phyloP scores from a whole-genome alignment of 495 filamentous ascomycete species.

The Hamigera avellanea region DNA sequence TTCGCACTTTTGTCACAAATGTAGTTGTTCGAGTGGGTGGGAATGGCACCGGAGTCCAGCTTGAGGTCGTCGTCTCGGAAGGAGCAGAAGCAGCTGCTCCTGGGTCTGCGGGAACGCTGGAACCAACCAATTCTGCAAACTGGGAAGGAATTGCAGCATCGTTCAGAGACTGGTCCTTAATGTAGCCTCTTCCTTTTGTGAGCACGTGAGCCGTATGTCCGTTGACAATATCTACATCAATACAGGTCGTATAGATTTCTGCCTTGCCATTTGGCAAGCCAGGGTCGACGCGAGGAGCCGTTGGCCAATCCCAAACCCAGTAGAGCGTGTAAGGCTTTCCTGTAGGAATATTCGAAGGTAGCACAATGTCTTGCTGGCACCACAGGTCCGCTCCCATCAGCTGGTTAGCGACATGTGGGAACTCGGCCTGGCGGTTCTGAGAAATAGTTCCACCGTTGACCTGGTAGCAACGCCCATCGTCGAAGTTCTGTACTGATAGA shows the following conservation, averaged over 20 bases:
- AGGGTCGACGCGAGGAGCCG: constrained; percentile 31
- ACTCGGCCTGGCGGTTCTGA: constrained; percentile 36
- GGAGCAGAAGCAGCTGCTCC: not conserved
- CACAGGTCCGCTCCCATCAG: constrained; percentile 43
- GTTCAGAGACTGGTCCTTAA: constrained; percentile 23
- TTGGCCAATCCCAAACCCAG: constrained; percentile 92
- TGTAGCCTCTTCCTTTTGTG: constrained; percentile 8
- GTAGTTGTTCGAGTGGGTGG: not conserved
- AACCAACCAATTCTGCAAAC: constrained; percentile 13
- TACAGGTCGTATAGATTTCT: constrained; percentile 74
- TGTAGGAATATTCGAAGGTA: constrained; percentile 44
- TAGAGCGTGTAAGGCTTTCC: constrained; percentile 61
- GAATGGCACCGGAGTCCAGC: not conserved
- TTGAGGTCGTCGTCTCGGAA: not conserved
- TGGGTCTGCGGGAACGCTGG: not conserved
- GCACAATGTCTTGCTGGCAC: constrained; percentile 67
- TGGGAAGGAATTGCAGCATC: constrained; percentile 25
- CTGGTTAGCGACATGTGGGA: constrained; percentile 28
- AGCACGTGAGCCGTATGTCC: not conserved
- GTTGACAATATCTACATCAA: constrained; percentile 56
- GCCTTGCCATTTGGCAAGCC: constrained; percentile 39
- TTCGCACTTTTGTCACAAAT: not conserved
- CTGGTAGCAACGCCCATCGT: constrained; percentile 80
- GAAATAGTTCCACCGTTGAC: constrained; percentile 42
- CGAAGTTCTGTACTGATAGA: constrained; percentile 61